Conservation (phyloP, 306 rosid genomes). For the Lotus japonicus region DNA sequence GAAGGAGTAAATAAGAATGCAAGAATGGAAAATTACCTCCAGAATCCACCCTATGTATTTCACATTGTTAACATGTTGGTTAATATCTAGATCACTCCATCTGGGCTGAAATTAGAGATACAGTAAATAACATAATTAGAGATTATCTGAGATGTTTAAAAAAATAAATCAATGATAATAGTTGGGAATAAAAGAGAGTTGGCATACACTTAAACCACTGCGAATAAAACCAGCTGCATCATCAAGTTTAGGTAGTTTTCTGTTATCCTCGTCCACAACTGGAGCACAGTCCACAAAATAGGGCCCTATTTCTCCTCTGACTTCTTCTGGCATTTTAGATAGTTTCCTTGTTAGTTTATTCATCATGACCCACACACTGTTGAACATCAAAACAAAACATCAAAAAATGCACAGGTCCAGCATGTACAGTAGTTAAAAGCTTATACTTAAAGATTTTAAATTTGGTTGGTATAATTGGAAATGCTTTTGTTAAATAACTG, state of each 20-base stretch:
- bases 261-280: constrained; percentile 71
- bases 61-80: constrained; percentile 97
- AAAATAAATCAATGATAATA: neutral
- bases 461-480: neutral
- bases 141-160: neutral
- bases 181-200: neutral
- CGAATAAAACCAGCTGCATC: constrained; percentile 58
- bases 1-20: neutral
- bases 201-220: constrained; percentile 66
- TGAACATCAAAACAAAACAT: constrained; percentile 23
- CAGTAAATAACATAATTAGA: neutral
- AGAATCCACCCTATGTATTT: constrained; percentile 98
- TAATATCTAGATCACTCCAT: constrained; percentile 90
- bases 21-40: constrained; percentile 51
- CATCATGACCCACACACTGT: constrained; percentile 98
- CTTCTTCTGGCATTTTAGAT: constrained; percentile 89
- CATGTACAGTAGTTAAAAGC: neutral
- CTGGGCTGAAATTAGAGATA: constrained; percentile 56
- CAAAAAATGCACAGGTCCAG: constrained; percentile 10
- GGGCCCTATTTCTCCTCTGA: constrained; percentile 67
- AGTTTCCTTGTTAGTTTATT: constrained; percentile 82
- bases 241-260: constrained; percentile 67
- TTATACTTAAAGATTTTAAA: neutral
- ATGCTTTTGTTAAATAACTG: neutral
- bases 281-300: constrained; percentile 62